Evolutionary conservation across 2,329 filamentous ascomycete species (phyloP).

Genomic region (Colletotrichum sidae): DNA sequence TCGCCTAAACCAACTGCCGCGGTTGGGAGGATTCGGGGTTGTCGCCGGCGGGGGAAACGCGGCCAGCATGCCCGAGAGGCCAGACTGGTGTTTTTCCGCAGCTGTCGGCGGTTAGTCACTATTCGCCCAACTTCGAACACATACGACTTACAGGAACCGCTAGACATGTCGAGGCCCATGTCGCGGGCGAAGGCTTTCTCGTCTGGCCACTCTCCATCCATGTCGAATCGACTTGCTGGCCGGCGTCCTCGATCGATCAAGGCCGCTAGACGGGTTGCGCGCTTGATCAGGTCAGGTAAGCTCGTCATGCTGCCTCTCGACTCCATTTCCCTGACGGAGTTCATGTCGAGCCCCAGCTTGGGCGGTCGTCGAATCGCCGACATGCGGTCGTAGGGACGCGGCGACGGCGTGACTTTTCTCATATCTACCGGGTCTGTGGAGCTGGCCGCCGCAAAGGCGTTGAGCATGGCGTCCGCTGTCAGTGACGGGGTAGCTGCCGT

Average conservation of each 20-base stretch:
- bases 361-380: slow-evolving; percentile 75
- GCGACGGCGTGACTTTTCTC: slow-evolving; percentile 42
- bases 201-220: slow-evolving; percentile 61
- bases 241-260: slow-evolving; percentile 86
- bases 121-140: background rate
- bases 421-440: slow-evolving; percentile 54
- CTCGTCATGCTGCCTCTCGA: slow-evolving; percentile 91
- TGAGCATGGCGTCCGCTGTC: slow-evolving; percentile 61
- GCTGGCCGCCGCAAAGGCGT: slow-evolving; percentile 62
- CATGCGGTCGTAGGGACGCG: slow-evolving; percentile 56
- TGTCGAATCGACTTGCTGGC: slow-evolving; percentile 68
- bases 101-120: slow-evolving; percentile 43
- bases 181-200: slow-evolving; percentile 54
- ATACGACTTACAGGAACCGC: slow-evolving; percentile 45
- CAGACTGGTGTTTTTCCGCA: slow-evolving; percentile 61
- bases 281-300: slow-evolving; percentile 87
- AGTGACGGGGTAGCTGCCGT: slow-evolving; percentile 42
- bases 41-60: slow-evolving; percentile 70
- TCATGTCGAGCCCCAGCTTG: slow-evolving; percentile 74
- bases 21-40: slow-evolving; percentile 60
- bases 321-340: slow-evolving; percentile 84
- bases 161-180: slow-evolving; percentile 52
- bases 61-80: slow-evolving; percentile 73
- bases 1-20: slow-evolving; percentile 56
- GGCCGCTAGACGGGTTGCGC: slow-evolving; percentile 86